Conservation (phyloP, 83 land plant genomes). For the Thuja plicata region DNA sequence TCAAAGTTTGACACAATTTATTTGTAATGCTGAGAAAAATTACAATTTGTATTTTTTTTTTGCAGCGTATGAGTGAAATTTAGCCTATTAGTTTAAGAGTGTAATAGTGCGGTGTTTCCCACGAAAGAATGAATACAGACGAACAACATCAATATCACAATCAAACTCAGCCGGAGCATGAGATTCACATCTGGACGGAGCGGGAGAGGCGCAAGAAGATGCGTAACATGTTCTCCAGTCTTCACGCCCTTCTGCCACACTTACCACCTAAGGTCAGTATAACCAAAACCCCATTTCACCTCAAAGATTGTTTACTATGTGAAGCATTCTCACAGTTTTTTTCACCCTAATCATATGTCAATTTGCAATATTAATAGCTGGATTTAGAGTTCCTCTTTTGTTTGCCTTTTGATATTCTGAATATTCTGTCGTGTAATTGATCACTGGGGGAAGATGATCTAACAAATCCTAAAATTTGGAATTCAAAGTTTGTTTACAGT, state of each 20-base stretch:
- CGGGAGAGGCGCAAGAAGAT: conserved; percentile 82
- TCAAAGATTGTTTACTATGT: background rate
- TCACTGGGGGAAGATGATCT: no score
- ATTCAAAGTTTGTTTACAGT: background rate
- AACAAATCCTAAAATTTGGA: no score
- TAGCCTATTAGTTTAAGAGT: no score
- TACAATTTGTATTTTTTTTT: no score
- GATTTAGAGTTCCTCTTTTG: background rate
- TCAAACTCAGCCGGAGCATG: conserved; percentile 46
- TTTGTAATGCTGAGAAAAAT: no score
- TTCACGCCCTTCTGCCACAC: conserved; percentile 70
- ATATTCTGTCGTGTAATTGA: no score
- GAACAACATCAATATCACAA: background rate
- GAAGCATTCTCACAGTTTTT: no score
- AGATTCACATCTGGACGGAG: conserved; percentile 72
- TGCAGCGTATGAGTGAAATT: no score
- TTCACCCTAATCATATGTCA: background rate
- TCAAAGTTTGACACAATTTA: no score
- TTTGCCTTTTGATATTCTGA: no score
- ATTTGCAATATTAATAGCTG: background rate
- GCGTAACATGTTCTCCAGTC: conserved; percentile 71
- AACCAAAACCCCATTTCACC: background rate
- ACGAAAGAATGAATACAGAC: no score
- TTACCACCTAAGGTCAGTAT: conserved; percentile 60
- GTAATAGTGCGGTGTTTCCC: no score